Evolutionary conservation across 108 stramenopile species (phyloP).

Genomic region (Nitzschia putrida): DNA sequence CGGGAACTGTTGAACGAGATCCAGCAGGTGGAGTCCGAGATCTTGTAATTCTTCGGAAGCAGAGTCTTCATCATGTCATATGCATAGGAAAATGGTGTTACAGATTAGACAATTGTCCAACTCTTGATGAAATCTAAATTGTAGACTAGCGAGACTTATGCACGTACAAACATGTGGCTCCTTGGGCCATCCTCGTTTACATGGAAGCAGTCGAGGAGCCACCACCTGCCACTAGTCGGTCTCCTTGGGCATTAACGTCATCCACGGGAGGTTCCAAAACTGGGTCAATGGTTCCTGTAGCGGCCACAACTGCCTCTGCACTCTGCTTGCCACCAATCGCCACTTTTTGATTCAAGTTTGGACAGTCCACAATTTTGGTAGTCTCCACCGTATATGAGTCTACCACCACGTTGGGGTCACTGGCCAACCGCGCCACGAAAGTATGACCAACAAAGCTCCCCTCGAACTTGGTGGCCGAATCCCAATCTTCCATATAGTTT

Average conservation of each 20-base stretch:
- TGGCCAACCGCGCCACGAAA: constrained; percentile 46
- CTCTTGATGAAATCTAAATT: no score
- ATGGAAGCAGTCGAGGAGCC: constrained; percentile 41
- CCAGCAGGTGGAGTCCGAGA: constrained; percentile 55
- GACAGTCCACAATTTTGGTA: constrained; percentile 48
- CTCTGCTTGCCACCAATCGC: neutral
- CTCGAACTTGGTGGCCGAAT: constrained; percentile 48
- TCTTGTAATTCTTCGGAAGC: constrained; percentile 18
- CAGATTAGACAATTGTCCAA: no score
- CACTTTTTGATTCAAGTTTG: constrained; percentile 30
- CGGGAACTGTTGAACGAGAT: constrained; percentile 58
- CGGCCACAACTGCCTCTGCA: constrained; percentile 15
- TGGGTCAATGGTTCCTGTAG: neutral
- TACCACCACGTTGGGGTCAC: constrained; percentile 36
- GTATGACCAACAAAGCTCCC: constrained; percentile 47
- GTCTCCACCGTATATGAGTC: constrained; percentile 39
- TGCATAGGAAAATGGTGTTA: no score
- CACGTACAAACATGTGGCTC: no score
- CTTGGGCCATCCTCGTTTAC: constrained; percentile 38
- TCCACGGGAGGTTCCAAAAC: neutral
- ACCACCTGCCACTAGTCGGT: constrained; percentile 37
- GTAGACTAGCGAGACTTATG: no score
- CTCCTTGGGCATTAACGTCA: neutral
- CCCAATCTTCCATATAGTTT: constrained; percentile 50
- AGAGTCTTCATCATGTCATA: no score